Percentiles rank a stretch among this genome's conserved stretches.
These are phyloP conservation scores for Leccinum subgranulosum DNA, from an alignment of 768 basidiomycete species.

Conservation along the genomic window DNA sequence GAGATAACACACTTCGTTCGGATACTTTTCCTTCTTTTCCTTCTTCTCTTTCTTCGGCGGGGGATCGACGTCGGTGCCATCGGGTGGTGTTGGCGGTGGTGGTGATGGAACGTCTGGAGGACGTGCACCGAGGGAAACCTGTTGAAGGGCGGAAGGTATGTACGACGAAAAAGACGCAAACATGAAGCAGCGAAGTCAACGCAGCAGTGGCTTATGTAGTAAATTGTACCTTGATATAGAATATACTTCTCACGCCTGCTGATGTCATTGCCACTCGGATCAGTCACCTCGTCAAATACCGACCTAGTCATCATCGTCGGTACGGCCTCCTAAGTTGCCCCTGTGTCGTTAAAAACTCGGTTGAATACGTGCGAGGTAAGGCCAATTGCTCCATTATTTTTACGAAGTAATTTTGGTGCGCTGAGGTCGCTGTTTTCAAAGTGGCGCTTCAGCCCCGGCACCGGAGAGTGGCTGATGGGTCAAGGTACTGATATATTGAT, in stretches of 20 bases:
- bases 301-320: background rate
- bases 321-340: no score
- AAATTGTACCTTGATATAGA: background rate
- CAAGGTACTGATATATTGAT: no score
- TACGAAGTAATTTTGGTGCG: no score
- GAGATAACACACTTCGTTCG: slow-evolving; percentile 44
- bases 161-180: slow-evolving; percentile 51
- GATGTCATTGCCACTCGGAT: slow-evolving; percentile 10
- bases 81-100: slow-evolving; percentile 7
- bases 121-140: slow-evolving; percentile 24
- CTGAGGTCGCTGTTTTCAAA: no score
- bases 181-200: slow-evolving; percentile 31
- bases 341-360: no score
- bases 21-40: slow-evolving; percentile 37
- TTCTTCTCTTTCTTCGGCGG: slow-evolving; percentile 44
- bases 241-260: slow-evolving; percentile 10
- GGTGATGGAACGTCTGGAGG: slow-evolving; percentile 18
- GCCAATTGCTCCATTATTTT: no score
- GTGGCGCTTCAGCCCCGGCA: no score
- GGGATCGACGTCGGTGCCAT: slow-evolving; percentile 23
- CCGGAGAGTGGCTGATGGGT: no score
- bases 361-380: no score
- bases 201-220: slow-evolving; percentile 15
- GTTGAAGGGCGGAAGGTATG: slow-evolving; percentile 49
- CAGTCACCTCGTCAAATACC: background rate